phyloP scores from a whole-genome alignment of 768 basidiomycete species.

The Porpolomopsis calyptriformis region DNA sequence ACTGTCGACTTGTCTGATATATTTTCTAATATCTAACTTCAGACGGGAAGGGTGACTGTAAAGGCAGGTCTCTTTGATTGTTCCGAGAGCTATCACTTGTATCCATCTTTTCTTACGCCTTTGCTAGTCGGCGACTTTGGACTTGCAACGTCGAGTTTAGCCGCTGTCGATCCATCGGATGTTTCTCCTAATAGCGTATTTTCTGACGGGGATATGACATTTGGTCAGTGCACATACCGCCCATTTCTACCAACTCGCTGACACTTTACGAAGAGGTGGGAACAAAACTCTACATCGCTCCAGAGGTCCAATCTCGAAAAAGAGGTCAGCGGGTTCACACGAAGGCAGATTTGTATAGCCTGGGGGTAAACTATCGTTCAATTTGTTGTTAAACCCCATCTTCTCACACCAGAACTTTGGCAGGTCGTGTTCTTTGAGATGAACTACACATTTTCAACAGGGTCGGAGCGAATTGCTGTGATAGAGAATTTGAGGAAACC shows the following conservation, averaged over 20 bases:
- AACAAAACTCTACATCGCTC: conserved; percentile 86
- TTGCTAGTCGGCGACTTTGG: conserved; percentile 83
- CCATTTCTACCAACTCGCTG: background rate
- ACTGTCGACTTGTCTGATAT: background rate
- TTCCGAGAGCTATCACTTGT: background rate
- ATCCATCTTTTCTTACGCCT: background rate
- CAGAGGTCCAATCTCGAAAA: conserved; percentile 65
- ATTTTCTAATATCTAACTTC: conserved; percentile 2
- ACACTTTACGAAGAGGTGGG: conserved; percentile 58
- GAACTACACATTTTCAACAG: conserved; percentile 78
- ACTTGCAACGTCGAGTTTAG: conserved; percentile 72
- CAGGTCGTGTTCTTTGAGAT: conserved; percentile 97
- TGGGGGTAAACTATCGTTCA: conserved; percentile 50
- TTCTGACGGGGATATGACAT: conserved; percentile 61
- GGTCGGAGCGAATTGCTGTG: conserved; percentile 74
- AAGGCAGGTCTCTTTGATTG: conserved; percentile 34
- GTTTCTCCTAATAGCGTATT: conserved; percentile 35
- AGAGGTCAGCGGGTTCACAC: conserved; percentile 64
- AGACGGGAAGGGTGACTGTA: conserved; percentile 80
- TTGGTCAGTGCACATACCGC: conserved; percentile 34
- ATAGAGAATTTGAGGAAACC: conserved; percentile 70
- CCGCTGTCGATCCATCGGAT: conserved; percentile 67
- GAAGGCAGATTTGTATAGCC: conserved; percentile 91
- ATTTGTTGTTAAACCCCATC: background rate
- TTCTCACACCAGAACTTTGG: conserved; percentile 2